These are phyloP conservation scores for Colletotrichum spaethianum DNA, from an alignment of 2,329 filamentous ascomycete genomes.

Conservation along the genomic window DNA sequence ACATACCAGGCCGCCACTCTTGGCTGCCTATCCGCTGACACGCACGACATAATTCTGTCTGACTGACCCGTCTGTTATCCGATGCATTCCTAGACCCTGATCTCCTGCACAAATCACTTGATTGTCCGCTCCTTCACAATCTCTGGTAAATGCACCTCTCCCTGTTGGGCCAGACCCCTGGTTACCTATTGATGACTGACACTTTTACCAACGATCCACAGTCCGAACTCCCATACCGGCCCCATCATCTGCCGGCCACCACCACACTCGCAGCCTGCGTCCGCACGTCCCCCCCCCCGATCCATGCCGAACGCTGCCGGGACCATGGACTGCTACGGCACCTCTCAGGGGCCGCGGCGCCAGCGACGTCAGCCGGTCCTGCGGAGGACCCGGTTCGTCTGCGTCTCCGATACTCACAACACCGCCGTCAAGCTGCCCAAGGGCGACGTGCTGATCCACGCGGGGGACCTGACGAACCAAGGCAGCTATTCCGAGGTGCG, in stretches of 20 bases:
- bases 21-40: constrained; percentile 1
- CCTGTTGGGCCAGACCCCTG: neutral
- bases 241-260: constrained; percentile 13
- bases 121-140: neutral
- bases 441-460: constrained; percentile 83
- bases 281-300: constrained; percentile 4
- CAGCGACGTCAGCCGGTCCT: constrained; percentile 40
- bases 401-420: constrained; percentile 84
- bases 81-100: neutral
- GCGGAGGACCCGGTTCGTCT: constrained; percentile 76
- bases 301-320: constrained; percentile 11
- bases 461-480: constrained; percentile 83
- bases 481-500: constrained; percentile 70
- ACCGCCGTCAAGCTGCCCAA: constrained; percentile 74
- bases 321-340: constrained; percentile 22
- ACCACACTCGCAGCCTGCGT: neutral
- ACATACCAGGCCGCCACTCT: neutral
- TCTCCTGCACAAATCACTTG: neutral
- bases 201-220: neutral
- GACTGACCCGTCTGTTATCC: constrained; percentile 5
- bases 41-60: neutral
- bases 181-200: neutral
- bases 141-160: neutral
- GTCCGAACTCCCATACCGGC: constrained; percentile 2
- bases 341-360: constrained; percentile 1